Conservation (phyloP, 2,329 filamentous ascomycete genomes). For the Chrysoporthe cubensis region DNA sequence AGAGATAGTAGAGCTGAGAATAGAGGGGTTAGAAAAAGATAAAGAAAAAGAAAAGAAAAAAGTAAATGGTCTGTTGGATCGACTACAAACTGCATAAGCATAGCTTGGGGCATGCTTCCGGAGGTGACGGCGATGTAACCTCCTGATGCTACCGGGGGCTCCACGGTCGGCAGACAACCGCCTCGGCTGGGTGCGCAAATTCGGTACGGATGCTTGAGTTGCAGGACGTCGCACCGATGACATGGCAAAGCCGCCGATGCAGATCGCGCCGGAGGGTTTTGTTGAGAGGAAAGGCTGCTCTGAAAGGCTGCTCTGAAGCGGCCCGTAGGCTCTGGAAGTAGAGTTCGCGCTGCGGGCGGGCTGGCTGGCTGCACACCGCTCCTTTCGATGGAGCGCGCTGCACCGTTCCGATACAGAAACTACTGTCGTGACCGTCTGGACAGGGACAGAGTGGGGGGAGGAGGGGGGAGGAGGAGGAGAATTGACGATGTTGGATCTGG, state of each 20-base stretch:
- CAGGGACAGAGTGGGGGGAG: neutral
- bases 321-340: too few relatives aligned
- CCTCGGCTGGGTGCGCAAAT: neutral
- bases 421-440: neutral
- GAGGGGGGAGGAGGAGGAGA: neutral
- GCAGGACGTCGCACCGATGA: neutral
- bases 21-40: neutral
- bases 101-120: neutral
- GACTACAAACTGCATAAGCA: neutral
- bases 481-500: neutral
- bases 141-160: neutral
- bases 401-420: neutral
- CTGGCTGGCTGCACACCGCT: constrained; percentile 1
- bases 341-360: neutral
- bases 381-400: neutral
- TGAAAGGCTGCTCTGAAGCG: neutral
- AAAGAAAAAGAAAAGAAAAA: neutral
- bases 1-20: neutral
- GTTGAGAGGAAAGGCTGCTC: neutral
- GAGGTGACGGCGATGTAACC: neutral
- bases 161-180: too few relatives aligned
- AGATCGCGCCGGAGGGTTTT: neutral
- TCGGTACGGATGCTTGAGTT: neutral
- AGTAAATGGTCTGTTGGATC: neutral
- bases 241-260: neutral